Evolutionary conservation across 2,329 filamentous ascomycete species (phyloP).

Genomic region (Basipetospora chlamydospora): DNA sequence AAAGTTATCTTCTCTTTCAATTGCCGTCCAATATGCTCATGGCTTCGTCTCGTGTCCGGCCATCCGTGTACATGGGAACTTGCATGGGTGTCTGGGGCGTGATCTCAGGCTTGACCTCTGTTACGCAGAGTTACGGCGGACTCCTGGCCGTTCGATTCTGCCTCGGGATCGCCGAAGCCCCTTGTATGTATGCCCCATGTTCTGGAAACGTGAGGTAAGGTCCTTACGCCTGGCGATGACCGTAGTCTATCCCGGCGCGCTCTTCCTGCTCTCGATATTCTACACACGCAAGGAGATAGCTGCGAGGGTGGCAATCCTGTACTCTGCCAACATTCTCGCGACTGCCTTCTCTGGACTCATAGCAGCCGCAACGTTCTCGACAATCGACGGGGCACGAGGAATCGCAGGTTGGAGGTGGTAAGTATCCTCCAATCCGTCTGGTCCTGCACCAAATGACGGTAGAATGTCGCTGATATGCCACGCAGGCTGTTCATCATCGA

Average conservation of each 20-base stretch:
- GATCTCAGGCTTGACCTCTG: conserved; percentile 21
- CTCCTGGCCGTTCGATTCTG: conserved; percentile 22
- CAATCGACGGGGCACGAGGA: conserved; percentile 39
- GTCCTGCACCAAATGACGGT: background rate
- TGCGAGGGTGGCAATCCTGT: conserved; percentile 41
- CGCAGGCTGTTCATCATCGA: conserved; percentile 48
- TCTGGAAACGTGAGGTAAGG: no score
- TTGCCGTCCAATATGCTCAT: conserved; percentile 29
- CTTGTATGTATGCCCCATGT: background rate
- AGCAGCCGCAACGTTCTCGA: conserved; percentile 46
- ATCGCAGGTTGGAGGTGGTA: conserved; percentile 46
- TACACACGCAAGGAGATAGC: conserved; percentile 53
- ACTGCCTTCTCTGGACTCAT: conserved; percentile 54
- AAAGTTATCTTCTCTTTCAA: conserved; percentile 24
- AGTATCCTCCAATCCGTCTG: background rate
- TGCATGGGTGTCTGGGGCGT: conserved; percentile 27
- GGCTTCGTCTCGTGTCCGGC: conserved; percentile 18
- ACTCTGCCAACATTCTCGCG: conserved; percentile 48
- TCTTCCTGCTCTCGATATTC: conserved; percentile 24
- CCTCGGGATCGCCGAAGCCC: conserved; percentile 22
- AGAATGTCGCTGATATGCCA: background rate
- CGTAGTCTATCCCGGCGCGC: conserved; percentile 20
- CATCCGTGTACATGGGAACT: conserved; percentile 24
- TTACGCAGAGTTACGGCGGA: conserved; percentile 19
- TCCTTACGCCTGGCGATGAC: no score